Conservation (phyloP, 768 basidiomycete genomes). For the Lentinus brumalis region DNA sequence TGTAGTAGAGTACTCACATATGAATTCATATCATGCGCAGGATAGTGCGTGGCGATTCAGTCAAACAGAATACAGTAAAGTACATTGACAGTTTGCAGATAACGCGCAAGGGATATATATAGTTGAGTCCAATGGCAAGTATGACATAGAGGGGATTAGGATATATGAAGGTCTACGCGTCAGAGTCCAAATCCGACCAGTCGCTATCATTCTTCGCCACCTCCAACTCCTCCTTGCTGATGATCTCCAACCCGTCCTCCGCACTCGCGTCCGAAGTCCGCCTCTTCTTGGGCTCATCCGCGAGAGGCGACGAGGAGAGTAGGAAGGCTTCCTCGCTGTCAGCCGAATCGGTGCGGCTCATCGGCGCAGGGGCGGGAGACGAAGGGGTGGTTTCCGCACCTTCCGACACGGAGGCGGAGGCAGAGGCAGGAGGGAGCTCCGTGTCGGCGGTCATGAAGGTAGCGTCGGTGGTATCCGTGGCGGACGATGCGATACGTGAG, state of each 20-base stretch:
- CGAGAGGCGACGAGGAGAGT: slow-evolving; percentile 16
- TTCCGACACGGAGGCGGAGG: neutral
- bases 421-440: neutral
- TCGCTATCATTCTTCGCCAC: slow-evolving; percentile 15
- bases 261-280: neutral
- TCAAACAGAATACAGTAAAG: no score
- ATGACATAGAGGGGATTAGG: no score
- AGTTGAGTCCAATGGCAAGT: neutral
- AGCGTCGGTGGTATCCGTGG: neutral
- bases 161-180: neutral
- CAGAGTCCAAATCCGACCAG: slow-evolving; percentile 18
- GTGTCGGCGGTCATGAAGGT: neutral
- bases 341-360: neutral
- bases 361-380: neutral
- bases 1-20: no score
- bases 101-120: neutral
- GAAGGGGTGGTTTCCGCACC: neutral
- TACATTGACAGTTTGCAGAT: neutral
- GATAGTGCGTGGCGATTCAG: no score
- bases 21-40: no score
- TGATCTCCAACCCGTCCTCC: slow-evolving; percentile 15
- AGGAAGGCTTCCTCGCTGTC: slow-evolving; percentile 8
- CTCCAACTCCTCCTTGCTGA: slow-evolving; percentile 13
- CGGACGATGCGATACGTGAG: neutral
- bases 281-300: slow-evolving; percentile 4